Conservation (phyloP, 345 rosid species). For the Geranium brycei region DNA sequence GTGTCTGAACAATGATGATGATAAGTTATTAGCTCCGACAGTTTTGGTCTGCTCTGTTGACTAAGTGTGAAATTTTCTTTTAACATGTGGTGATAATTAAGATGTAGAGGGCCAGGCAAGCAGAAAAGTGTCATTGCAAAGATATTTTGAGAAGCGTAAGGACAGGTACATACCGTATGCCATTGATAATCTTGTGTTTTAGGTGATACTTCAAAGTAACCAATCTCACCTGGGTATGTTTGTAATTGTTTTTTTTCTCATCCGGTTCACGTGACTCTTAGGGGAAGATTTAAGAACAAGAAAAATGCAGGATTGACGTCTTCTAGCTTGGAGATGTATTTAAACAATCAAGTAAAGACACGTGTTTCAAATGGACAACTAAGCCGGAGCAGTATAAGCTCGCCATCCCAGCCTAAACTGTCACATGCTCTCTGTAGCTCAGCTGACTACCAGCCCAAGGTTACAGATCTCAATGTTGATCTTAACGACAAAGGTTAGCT, state of each 20-base stretch:
- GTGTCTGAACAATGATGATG: not conserved
- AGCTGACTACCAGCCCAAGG: conserved; percentile 29
- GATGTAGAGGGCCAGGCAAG: conserved; percentile 60
- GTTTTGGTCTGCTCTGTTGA: not conserved
- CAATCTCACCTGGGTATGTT: not conserved
- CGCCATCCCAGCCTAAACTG: conserved; percentile 33
- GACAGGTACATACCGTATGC: conserved; percentile 40
- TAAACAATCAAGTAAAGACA: conserved; percentile 34
- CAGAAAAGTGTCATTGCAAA: conserved; percentile 55
- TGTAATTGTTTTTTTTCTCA: not conserved
- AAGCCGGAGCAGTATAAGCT: conserved; percentile 20
- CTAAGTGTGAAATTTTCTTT: conserved; percentile 1
- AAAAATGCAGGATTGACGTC: conserved; percentile 38
- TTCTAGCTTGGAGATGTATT: conserved; percentile 42
- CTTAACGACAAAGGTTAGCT: conserved; percentile 43
- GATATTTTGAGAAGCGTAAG: conserved; percentile 62
- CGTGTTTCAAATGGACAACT: conserved; percentile 38
- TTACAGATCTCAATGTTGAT: conserved; percentile 38
- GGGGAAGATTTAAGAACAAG: conserved; percentile 53
- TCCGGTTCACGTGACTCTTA: conserved; percentile 8
- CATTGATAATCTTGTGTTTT: conserved; percentile 3
- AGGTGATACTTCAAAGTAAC: not conserved
- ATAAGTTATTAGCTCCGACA: not conserved
- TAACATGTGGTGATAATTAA: conserved; percentile 20
- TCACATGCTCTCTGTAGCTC: conserved; percentile 18